Percentiles rank a stretch among this genome's conserved stretches.
phyloP scores from a whole-genome alignment of 192 early-diverging fungal species.

The Coemansia sp. region DNA sequence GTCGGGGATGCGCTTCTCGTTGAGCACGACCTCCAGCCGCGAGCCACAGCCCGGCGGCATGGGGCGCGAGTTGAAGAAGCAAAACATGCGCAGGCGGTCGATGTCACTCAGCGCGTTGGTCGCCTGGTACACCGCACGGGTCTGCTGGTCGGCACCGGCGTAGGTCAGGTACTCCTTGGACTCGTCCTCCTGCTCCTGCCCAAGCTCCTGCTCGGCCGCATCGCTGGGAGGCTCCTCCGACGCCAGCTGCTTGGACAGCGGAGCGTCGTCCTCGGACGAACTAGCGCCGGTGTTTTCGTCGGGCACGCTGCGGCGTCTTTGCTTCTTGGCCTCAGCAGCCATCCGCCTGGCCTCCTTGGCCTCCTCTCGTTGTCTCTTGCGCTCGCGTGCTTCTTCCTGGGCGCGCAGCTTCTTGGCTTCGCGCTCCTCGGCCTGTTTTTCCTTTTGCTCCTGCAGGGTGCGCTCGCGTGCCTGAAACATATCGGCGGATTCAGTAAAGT shows the following conservation, averaged over 20 bases:
- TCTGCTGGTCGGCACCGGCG: constrained; percentile 16
- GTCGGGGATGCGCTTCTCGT: constrained; percentile 23
- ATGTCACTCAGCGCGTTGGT: constrained; percentile 32
- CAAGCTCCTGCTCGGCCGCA: too few species aligned
- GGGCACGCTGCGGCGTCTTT: neutral
- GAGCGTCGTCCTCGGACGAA: constrained; percentile 15
- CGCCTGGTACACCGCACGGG: constrained; percentile 22
- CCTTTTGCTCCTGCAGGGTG: constrained; percentile 10
- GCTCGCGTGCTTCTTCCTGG: constrained; percentile 23
- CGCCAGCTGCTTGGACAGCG: neutral
- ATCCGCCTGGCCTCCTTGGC: constrained; percentile 2
- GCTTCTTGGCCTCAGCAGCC: too few species aligned
- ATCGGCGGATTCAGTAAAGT: constrained; percentile 11
- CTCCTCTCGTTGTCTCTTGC: constrained; percentile 12
- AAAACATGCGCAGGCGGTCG: constrained; percentile 38
- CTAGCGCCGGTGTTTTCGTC: constrained; percentile 4
- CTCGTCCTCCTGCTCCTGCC: too few species aligned
- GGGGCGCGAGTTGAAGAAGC: constrained; percentile 29
- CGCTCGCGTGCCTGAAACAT: constrained; percentile 28
- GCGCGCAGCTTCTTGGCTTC: too few species aligned
- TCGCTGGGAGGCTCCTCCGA: neutral
- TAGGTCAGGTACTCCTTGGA: constrained; percentile 27
- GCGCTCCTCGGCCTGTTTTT: constrained; percentile 20
- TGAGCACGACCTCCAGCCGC: constrained; percentile 23
- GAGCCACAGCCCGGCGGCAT: constrained; percentile 13